Evolutionary conservation across 2,329 filamentous ascomycete genomes (phyloP), one percentile per base, ranked within the genome.

Genomic region (Thelonectria olida): DNA sequence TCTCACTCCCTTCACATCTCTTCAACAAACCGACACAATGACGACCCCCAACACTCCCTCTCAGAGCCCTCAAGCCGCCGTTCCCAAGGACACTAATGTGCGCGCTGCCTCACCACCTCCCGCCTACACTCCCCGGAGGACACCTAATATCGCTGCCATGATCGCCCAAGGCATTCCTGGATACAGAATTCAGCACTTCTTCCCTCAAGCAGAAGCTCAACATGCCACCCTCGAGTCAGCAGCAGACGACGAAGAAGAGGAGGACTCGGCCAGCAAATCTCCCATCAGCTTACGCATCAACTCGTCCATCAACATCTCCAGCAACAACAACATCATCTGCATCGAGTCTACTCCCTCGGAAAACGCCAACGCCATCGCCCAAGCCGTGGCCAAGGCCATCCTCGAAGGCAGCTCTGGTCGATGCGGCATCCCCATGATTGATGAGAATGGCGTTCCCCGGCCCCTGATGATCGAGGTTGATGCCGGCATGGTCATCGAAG

Each of bases 291-390:
- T 88, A 44, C 75, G 74, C 15, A 82, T 88, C 74, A 80, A 81
- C 66, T 79, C 81, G 15, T 78, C 81, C 1, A 71, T 86, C 67
- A 75, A 68, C 61, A 75, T 88, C 66, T 73, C 74, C 36, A 81
- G 80, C 62, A 77, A 78, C 72, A 76, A 81, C 72, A 88, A 88
- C 71, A 69, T 84, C 49, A 73, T 85, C 45, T 79, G 80, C 19
- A 70, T 85, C 19, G 67, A 74, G 0, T 69, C 77, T 4, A 76
- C 79, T 5, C 76, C 80, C 1, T 71, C 77, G 5, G 72, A 74
- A 5, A 76, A 78, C 47, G 80, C 82, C 70, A 70, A 76, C 67
- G 67, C 75, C 58, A 76, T 86, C 61, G 79, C 82, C 9, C 72
- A 75, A 7, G 76, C 82, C 4, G 73, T 87, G 3, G 75, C 84